Conservation (phyloP, 1,284 basidiomycete genomes). For the Moniliella sp. region DNA sequence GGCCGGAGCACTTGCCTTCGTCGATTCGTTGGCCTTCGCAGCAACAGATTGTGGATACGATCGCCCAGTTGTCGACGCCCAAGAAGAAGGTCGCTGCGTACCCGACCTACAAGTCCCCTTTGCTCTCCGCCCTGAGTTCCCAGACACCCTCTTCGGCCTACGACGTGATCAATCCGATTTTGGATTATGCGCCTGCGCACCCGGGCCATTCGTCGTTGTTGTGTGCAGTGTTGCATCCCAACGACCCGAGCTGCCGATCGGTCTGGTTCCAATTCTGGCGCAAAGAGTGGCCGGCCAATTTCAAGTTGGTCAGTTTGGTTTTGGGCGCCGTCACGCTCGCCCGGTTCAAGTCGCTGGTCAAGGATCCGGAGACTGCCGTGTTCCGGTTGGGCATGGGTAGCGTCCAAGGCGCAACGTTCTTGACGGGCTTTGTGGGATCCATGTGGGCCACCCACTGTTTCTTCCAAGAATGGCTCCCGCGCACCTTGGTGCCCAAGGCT, state of each 20-base stretch:
- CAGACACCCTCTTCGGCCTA: slow-evolving; percentile 12
- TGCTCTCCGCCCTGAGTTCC: slow-evolving; percentile 13
- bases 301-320: slow-evolving; percentile 15
- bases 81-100: slow-evolving; percentile 8
- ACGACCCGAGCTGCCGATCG: slow-evolving; percentile 10
- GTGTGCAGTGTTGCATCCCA: slow-evolving; percentile 20
- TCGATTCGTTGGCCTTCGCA: slow-evolving; percentile 15
- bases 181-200: slow-evolving; percentile 21
- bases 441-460: slow-evolving; percentile 20
- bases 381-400: slow-evolving; percentile 13
- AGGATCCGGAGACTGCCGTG: slow-evolving; percentile 19
- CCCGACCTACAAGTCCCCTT: slow-evolving; percentile 18
- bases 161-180: slow-evolving; percentile 13
- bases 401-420: slow-evolving; percentile 22
- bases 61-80: slow-evolving; percentile 14
- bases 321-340: slow-evolving; percentile 7
- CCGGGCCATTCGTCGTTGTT: slow-evolving; percentile 14
- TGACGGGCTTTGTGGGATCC: slow-evolving; percentile 16
- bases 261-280: slow-evolving; percentile 14
- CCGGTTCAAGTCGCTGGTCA: slow-evolving; percentile 6
- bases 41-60: slow-evolving; percentile 12
- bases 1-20: slow-evolving; percentile 11
- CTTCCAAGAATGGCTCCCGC: slow-evolving; percentile 20
- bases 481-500: slow-evolving; percentile 8
- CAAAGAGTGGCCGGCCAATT: slow-evolving; percentile 13